Conservation (phyloP, 495 filamentous ascomycete species). For the Neurospora cerealis region DNA sequence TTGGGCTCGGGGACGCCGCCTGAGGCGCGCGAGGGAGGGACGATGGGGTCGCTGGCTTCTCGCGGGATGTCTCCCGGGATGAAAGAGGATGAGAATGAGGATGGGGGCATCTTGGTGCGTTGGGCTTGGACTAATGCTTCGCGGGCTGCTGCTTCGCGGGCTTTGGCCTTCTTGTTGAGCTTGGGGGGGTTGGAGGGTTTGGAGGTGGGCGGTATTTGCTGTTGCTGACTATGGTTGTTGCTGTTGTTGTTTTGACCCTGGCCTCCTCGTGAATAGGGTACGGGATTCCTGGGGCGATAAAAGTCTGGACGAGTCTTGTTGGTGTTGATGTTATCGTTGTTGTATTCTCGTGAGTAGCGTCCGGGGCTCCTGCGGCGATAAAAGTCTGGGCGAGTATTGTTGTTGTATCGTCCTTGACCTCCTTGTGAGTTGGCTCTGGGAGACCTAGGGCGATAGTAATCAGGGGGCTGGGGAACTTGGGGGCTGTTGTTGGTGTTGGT, state of each 20-base stretch:
- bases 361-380: not conserved
- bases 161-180: not conserved
- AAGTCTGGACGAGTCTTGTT: not conserved
- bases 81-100: not conserved
- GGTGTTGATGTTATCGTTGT: not conserved
- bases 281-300: not conserved
- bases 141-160: not conserved
- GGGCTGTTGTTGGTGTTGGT: not conserved
- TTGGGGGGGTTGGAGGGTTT: not conserved
- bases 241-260: not conserved
- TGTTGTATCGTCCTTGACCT: not conserved
- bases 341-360: not conserved
- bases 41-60: slow-evolving; percentile 13
- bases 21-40: slow-evolving; percentile 28
- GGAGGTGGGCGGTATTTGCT: not conserved
- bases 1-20: slow-evolving; percentile 41
- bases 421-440: not conserved
- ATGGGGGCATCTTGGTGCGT: not conserved
- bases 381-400: not conserved
- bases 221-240: not conserved
- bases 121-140: not conserved
- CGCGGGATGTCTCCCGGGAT: not conserved
- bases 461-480: not conserved
- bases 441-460: not conserved
- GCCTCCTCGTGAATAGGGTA: not conserved